Conservation (phyloP, 805 yeast genomes). For the Pichia exigua region DNA sequence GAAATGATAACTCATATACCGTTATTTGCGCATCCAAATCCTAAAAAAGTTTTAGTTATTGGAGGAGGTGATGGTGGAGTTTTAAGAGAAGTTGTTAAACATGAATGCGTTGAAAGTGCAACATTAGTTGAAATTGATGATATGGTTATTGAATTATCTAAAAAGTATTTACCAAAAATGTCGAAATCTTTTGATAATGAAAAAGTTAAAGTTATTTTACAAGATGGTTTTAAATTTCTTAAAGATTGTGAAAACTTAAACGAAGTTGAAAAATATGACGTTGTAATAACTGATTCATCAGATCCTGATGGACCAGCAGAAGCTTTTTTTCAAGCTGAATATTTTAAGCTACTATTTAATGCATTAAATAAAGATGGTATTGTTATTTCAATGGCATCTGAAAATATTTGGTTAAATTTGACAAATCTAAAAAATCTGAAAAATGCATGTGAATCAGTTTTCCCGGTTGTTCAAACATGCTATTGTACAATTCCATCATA, state of each 20-base stretch:
- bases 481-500: conserved; percentile 83
- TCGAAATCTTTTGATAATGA: conserved; percentile 56
- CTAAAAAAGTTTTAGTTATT: conserved; percentile 72
- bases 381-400: conserved; percentile 77
- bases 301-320: conserved; percentile 96
- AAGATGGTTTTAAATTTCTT: conserved; percentile 80
- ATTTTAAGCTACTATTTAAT: conserved; percentile 58
- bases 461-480: conserved; percentile 54
- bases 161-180: conserved; percentile 72
- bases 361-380: conserved; percentile 53
- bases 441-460: conserved; percentile 44
- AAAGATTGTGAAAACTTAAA: conserved; percentile 31
- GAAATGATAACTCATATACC: conserved; percentile 87
- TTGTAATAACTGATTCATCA: conserved; percentile 84
- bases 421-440: conserved; percentile 41
- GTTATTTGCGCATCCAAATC: conserved; percentile 65
- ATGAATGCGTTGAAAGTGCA: conserved; percentile 48
- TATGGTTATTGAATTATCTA: conserved; percentile 65
- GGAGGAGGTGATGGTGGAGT: conserved; percentile 99
- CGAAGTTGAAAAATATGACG: conserved; percentile 52
- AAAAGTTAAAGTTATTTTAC: conserved; percentile 56
- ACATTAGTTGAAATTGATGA: conserved; percentile 87
- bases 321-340: conserved; percentile 70
- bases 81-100: conserved; percentile 74
- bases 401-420: conserved; percentile 69